These are phyloP conservation scores for Heritiera fomes DNA, from an alignment of 345 rosid species.

Conservation along the genomic window DNA sequence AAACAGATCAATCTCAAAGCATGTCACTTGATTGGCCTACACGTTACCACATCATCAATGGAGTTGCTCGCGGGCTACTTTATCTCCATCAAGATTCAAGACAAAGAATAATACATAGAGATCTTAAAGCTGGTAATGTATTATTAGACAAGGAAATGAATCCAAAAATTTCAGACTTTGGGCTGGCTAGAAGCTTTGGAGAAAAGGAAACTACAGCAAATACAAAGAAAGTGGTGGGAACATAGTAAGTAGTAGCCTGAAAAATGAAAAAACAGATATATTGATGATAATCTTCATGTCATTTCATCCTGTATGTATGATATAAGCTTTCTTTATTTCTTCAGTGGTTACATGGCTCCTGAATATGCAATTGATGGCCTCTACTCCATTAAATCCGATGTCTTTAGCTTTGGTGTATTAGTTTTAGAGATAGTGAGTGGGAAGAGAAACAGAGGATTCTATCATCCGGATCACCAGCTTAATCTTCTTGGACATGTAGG, in stretches of 20 bases:
- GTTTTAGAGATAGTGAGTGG: constrained; percentile 23
- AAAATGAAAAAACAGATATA: no score
- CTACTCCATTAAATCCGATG: constrained; percentile 49
- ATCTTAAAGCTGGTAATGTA: constrained; percentile 24
- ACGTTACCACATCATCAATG: constrained; percentile 70
- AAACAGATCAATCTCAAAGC: constrained; percentile 32
- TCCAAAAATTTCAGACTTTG: constrained; percentile 20
- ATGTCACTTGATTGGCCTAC: constrained; percentile 43
- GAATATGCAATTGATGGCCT: constrained; percentile 44
- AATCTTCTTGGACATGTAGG: constrained; percentile 38
- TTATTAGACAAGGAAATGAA: constrained; percentile 11
- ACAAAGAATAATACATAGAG: constrained; percentile 18
- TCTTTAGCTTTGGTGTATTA: constrained; percentile 45
- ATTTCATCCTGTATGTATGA: no score
- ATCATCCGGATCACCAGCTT: constrained; percentile 16
- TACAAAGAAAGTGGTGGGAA: constrained; percentile 52
- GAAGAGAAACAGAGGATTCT: constrained; percentile 35
- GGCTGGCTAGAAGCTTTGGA: constrained; percentile 53
- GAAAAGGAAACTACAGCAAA: constrained; percentile 43
- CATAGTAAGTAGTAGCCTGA: constrained; percentile 39
- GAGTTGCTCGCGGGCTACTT: constrained; percentile 29
- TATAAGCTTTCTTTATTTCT: no score
- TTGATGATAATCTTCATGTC: no score
- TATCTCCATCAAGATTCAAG: constrained; percentile 21
- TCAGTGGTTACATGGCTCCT: constrained; percentile 46